A percentile compares a stretch with the other conserved stretches of the same genome.
Conservation (phyloP, 306 rosid species). For the Delonix regia region DNA sequence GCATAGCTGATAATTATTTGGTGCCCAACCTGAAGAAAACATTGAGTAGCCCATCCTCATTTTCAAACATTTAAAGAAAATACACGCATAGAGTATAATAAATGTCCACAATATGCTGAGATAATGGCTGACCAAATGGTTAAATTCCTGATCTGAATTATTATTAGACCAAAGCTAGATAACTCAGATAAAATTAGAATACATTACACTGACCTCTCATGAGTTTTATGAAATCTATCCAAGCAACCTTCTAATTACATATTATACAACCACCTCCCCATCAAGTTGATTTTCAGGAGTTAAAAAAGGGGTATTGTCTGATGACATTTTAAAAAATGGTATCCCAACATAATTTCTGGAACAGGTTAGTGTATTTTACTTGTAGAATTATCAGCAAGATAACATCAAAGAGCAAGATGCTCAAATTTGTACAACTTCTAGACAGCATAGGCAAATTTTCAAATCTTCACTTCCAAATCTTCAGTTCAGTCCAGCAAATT, state of each 20-base stretch:
- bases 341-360: background rate
- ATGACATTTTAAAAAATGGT: background rate
- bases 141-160: background rate
- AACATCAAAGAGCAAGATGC: constrained; percentile 13
- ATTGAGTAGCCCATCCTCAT: constrained; percentile 26
- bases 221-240: background rate
- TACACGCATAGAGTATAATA: background rate
- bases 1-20: constrained; percentile 84
- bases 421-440: constrained; percentile 16
- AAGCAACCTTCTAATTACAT: background rate
- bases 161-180: background rate
- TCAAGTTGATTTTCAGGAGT: background rate
- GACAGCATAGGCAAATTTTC: no score
- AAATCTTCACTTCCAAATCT: background rate
- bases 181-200: background rate
- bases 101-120: background rate
- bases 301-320: background rate
- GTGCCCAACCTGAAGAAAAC: constrained; percentile 86
- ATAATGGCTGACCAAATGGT: background rate
- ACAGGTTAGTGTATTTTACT: background rate
- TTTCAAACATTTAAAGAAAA: constrained; percentile 11
- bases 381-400: background rate
- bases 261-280: background rate
- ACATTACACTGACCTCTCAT: background rate
- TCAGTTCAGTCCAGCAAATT: background rate